Evolutionary conservation across 768 basidiomycete genomes (phyloP).

Genomic region (Tephrocybe sp.): DNA sequence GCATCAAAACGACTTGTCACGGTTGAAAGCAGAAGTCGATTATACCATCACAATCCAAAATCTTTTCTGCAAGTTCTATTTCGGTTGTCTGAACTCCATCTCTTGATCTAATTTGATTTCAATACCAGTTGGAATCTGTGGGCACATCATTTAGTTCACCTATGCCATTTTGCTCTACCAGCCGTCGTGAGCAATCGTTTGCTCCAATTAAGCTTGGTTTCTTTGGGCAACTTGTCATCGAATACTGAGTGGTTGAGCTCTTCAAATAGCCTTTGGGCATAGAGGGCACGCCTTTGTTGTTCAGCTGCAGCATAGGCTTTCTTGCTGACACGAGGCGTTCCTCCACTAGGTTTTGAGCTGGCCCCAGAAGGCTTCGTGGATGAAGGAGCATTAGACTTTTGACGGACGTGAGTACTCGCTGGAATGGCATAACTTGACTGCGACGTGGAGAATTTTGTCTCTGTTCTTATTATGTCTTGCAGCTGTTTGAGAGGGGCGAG

Average conservation of each 20-base stretch:
- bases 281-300: conserved; percentile 41
- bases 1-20: background rate
- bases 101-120: conserved; percentile 36
- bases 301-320: conserved; percentile 43
- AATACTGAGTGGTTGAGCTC: conserved; percentile 63
- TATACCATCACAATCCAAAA: conserved; percentile 73
- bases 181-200: conserved; percentile 65
- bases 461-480: background rate
- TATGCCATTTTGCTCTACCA: conserved; percentile 64
- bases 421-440: background rate
- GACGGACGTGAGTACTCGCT: background rate
- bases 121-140: background rate
- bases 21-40: background rate
- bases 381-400: no score
- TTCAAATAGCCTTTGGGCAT: conserved; percentile 57
- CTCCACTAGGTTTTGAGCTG: conserved; percentile 4
- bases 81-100: conserved; percentile 57
- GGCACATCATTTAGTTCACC: conserved; percentile 32
- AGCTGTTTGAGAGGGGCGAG: conserved; percentile 10
- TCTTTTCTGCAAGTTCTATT: conserved; percentile 82
- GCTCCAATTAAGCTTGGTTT: conserved; percentile 64
- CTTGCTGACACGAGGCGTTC: conserved; percentile 27
- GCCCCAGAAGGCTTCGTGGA: no score
- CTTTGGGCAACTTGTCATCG: conserved; percentile 45
- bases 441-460: background rate